Percentiles rank a stretch among this genome's conserved stretches.
Conservation (phyloP, 108 stramenopile genomes). For the Stephanodiscus minutulus region DNA sequence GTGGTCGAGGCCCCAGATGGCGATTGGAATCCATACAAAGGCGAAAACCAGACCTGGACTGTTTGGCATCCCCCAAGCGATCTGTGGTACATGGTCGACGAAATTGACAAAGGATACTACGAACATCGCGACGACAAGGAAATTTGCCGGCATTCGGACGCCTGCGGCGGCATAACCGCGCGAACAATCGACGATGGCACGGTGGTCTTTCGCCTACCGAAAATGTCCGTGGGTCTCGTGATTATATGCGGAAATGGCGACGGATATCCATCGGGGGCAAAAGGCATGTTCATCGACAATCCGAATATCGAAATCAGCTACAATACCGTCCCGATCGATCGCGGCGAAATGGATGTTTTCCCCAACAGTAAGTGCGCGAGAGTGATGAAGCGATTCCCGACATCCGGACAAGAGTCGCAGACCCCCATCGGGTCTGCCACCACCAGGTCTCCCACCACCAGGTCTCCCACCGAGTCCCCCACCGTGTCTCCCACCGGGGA, state of each 20-base stretch:
- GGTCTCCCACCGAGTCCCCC: too few relatives aligned
- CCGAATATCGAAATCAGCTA: constrained; percentile 36
- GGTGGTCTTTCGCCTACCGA: constrained; percentile 53
- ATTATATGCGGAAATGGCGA: too few relatives aligned
- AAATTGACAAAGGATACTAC: constrained; percentile 31
- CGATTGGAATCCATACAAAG: constrained; percentile 41
- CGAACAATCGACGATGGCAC: constrained; percentile 34
- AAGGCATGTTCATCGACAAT: constrained; percentile 34
- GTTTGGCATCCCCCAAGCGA: constrained; percentile 35
- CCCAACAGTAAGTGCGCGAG: constrained; percentile 35
- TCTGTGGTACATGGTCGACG: constrained; percentile 43
- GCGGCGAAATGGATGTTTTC: constrained; percentile 28
- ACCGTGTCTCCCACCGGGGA: too few relatives aligned
- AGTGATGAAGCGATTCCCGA: constrained; percentile 27
- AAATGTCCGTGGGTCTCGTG: constrained; percentile 39
- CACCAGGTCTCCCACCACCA: too few relatives aligned
- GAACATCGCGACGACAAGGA: constrained; percentile 40
- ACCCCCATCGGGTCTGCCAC: background rate
- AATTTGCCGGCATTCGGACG: constrained; percentile 46
- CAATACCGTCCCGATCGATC: constrained; percentile 43
- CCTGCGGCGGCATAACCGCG: constrained; percentile 44
- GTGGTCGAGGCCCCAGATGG: constrained; percentile 34
- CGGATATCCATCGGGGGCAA: background rate
- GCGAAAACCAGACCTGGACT: constrained; percentile 43
- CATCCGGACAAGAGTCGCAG: constrained; percentile 37